Base-by-base conservation (phyloP, 768 basidiomycete genomes). In the Brasilioporus rufonigricans region DNA sequence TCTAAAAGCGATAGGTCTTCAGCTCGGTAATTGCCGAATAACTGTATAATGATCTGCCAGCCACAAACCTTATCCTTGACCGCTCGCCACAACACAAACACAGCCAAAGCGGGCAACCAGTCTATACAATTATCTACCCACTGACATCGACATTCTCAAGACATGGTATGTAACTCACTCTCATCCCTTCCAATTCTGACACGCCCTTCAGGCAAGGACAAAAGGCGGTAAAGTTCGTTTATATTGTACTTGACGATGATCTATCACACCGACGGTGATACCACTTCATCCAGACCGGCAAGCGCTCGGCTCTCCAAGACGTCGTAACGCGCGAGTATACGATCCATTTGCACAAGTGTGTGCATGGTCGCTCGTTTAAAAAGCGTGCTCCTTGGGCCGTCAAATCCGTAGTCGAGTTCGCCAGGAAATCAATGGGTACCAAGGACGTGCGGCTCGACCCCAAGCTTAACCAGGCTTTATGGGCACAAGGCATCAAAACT, bases 241-340 rank as follows among this genome's bases (percentile, higher is more conserved):
- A 38, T 26, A 47, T 31, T 26, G 16, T 21, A n/a, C 68, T 3
- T 31, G 10, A 5, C 16, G 40, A 44, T 46, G 33, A 35, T 39
- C 1, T 41, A 4, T 52, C 39, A 36, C 53, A 48, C 52, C 52
- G 33, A 58, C 46, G 13, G 26, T 19, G 40, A 49, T 50, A 41
- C 48, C 29, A 36, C 40, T 26, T 27, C 38, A 46, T 55, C 35
- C 50, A 85, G 81, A 80, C 87, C 68, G 85, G 85, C 76, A 96
- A 97, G 83, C 93, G 96, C 76, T 95, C 93, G 56, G 96, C 96
- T 52, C 91, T 98, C 72, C 85, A 91, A 76, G 96, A 98, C 74
- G 96, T 98, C 77, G 96, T 98, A 61, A 91, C 95, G 62, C 88
- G 95, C 69, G 96, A 99, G 74, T 97, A 98, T 87, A 98, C 96